Evolutionary conservation across 1,284 basidiomycete species (phyloP), one percentile per base, ranked within the genome.

Genomic region (Leucoagaricus sp.): DNA sequence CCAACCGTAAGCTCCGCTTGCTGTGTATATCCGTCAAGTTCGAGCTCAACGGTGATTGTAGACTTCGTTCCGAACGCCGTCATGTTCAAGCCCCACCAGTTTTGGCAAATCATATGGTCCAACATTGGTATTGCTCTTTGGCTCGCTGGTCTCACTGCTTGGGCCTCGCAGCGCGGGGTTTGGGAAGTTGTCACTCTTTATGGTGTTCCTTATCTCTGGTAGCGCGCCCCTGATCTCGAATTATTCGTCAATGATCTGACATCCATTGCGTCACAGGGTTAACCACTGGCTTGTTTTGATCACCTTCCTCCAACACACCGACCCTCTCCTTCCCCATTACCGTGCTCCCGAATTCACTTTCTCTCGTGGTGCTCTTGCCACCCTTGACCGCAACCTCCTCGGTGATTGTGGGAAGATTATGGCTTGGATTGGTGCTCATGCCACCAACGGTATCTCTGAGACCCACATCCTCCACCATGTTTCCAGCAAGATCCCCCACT

Each of bases 241-340:
- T 12, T 3, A 45, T 38, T 48, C 15, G 53, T 47, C n/a, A 19
- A 6, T 47, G 19, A 17, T 17, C 49, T 55, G 55, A 12, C 57
- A 38, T 3, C 52, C 10, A 17, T 51, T 23, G 21, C 4, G 36
- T 21, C 52, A 7, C 47, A 84, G 79, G 84, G 78, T 89, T 46
- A 91, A 92, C 77, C 89, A 93, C 81, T 96, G 93, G 93, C 82
- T 96, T 54, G 91, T 96, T 59, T 70, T 93, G 64, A 94, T 96
- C 77, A 95, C 93, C 28, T 96, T 93, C 88, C 83, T 98, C 60
- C 97, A 98, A 77, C 97, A 98, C 82, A 98, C 96, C 66, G 96
- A 98, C 77, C 94, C 95, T 19, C 72, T 91, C 42, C 82, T 98
- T 29, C 95, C 96, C 53, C 96, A 99, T 78, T 99, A 98, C 84